These are phyloP conservation scores for Pythium dissotocum DNA, from an alignment of 352 stramenopile genomes.

Conservation along the genomic window DNA sequence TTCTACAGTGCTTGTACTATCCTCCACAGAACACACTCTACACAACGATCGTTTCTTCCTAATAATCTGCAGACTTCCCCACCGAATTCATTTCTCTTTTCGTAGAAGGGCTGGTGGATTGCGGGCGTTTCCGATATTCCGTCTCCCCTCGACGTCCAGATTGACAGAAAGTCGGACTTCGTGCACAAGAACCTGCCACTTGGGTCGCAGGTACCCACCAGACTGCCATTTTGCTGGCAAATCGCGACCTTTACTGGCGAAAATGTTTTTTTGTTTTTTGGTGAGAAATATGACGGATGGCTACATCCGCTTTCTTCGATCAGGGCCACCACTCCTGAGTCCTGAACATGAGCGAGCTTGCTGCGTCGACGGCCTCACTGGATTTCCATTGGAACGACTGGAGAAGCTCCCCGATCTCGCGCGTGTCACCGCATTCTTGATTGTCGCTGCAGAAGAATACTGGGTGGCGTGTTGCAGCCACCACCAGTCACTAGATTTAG, in stretches of 20 bases:
- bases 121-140: background rate
- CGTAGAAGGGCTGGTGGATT: background rate
- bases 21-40: background rate
- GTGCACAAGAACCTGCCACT: background rate
- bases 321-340: too few species aligned
- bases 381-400: background rate
- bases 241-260: background rate
- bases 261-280: too few species aligned
- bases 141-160: background rate
- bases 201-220: background rate
- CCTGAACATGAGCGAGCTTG: too few species aligned
- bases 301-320: background rate
- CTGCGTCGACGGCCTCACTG: too few species aligned
- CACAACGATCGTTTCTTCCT: background rate
- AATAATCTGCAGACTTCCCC: background rate
- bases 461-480: background rate
- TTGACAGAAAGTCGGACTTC: background rate
- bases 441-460: background rate
- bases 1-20: background rate
- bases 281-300: background rate
- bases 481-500: background rate
- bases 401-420: background rate
- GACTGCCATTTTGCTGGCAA: background rate
- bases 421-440: background rate
- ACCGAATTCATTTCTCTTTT: background rate